These are phyloP conservation scores for Trichophyton verrucosum DNA, from an alignment of 2,329 filamentous ascomycete species.

Conservation along the genomic window DNA sequence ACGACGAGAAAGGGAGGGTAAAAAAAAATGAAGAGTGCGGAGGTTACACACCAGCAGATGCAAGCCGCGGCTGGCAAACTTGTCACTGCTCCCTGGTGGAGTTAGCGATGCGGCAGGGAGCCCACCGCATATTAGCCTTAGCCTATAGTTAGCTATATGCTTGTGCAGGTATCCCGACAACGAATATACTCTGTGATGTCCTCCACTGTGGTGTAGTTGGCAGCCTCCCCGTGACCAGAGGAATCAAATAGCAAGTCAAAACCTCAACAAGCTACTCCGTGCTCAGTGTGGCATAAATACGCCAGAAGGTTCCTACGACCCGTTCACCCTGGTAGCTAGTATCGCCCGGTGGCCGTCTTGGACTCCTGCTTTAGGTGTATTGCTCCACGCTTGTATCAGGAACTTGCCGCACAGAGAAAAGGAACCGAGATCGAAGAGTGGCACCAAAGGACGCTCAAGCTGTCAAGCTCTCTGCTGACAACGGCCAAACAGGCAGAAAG, in stretches of 20 bases:
- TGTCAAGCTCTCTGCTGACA: not conserved
- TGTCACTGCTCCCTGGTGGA: slow-evolving; percentile 4
- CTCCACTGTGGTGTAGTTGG: not conserved
- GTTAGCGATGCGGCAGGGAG: not conserved
- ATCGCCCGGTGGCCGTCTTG: too few species aligned
- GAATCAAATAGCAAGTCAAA: not conserved
- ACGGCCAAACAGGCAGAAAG: not conserved
- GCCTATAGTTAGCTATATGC: not conserved
- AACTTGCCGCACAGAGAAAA: too few species aligned
- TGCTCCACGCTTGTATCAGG: too few species aligned
- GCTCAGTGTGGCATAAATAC: too few species aligned
- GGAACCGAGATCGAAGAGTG: not conserved
- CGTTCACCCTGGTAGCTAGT: too few species aligned
- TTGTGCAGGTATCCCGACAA: not conserved
- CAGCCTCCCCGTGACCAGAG: not conserved
- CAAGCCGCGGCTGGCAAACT: slow-evolving; percentile 4
- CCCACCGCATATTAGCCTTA: not conserved
- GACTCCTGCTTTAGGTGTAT: too few species aligned
- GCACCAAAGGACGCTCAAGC: not conserved
- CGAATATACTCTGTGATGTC: not conserved
- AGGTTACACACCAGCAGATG: slow-evolving; percentile 3
- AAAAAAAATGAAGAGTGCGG: not conserved
- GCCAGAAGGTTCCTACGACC: too few species aligned
- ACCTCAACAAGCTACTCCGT: not conserved
- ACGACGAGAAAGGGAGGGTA: not conserved